A percentile compares a stretch with the other conserved stretches of the same genome.
Evolutionary conservation across 768 basidiomycete species (phyloP).

Genomic region (Crepidotus variabilis): DNA sequence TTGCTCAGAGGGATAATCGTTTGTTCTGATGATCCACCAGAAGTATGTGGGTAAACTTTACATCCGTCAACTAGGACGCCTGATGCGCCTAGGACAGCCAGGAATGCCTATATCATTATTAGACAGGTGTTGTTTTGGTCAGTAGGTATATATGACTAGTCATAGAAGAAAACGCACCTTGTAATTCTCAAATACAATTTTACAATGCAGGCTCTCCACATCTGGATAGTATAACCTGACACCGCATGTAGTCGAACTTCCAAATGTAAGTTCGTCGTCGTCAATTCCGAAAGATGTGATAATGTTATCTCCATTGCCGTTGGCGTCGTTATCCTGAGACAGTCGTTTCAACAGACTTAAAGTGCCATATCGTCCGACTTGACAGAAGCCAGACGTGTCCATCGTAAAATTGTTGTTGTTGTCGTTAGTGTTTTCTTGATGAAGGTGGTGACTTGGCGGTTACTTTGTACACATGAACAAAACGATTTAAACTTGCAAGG

Average conservation of each 20-base stretch:
- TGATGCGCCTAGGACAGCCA: constrained; percentile 54
- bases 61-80: constrained; percentile 65
- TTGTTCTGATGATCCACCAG: constrained; percentile 19
- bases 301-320: constrained; percentile 29
- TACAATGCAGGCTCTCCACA: constrained; percentile 62
- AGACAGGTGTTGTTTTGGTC: no score
- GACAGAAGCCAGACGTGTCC: constrained; percentile 42
- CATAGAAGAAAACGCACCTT: constrained; percentile 40
- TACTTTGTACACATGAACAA: no score
- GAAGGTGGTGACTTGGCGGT: no score
- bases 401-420: constrained; percentile 9
- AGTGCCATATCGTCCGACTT: constrained; percentile 65
- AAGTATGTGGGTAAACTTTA: constrained; percentile 45
- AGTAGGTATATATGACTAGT: no score
- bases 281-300: constrained; percentile 74
- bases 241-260: constrained; percentile 58
- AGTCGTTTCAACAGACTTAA: constrained; percentile 57
- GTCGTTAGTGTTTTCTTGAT: no score
- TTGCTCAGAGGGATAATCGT: constrained; percentile 64
- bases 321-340: neutral
- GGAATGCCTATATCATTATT: constrained; percentile 55
- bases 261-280: constrained; percentile 62
- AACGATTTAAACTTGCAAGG: neutral
- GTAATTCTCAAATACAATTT: constrained; percentile 61
- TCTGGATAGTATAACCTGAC: constrained; percentile 68